Evolutionary conservation across 1,284 basidiomycete species (phyloP), one percentile per base, ranked within the genome.

Genomic region (Mycosarcoma maydis): DNA sequence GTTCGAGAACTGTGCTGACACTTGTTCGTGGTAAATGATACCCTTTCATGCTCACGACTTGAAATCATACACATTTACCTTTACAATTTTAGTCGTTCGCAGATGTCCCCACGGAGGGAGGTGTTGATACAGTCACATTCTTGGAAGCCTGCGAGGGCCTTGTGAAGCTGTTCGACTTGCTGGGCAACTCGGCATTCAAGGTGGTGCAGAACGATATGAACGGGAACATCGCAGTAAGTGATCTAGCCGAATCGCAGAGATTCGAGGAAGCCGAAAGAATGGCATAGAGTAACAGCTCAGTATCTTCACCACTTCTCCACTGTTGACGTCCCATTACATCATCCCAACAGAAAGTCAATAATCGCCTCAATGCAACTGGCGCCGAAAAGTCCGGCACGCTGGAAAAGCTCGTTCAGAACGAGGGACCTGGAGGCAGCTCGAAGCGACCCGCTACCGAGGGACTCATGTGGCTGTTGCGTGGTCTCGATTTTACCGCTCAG

Each of bases 151-250:
- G 91, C 3, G 87, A 92, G 73, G 94, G 92, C 39, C 86, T 99
- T 44, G 90, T 95, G 69, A 89, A 90, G 72, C 85, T 99, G 74
- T 97, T 98, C 94, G 95, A 93, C 85, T 85, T 97, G 20, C 89
- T 98, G 45, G 90, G 91, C 64, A 92, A 91, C 72, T 84, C 90
- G 4, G 92, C 94, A 0, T 98, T 99, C 82, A 75, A 85, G 3
- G 86, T 90, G 22, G 95, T 99, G 7, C 89, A 94, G 83, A 87
- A 83, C 72, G 96, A 99, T 84, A 83, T 99, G 75, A 91, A 88
- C 59, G 92, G 93, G 23, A 99, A 99, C 84, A 96, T 98, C 82
- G 85, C 86, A 40, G 76, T 78, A 50, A 43, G 74, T 66, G n/a
- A n/a, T n/a, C n/a, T n/a, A n/a, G n/a, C n/a, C n/a, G n/a, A n/a